These are phyloP conservation scores for Lactarius tabidus DNA, from an alignment of 768 basidiomycete species.

Conservation along the genomic window DNA sequence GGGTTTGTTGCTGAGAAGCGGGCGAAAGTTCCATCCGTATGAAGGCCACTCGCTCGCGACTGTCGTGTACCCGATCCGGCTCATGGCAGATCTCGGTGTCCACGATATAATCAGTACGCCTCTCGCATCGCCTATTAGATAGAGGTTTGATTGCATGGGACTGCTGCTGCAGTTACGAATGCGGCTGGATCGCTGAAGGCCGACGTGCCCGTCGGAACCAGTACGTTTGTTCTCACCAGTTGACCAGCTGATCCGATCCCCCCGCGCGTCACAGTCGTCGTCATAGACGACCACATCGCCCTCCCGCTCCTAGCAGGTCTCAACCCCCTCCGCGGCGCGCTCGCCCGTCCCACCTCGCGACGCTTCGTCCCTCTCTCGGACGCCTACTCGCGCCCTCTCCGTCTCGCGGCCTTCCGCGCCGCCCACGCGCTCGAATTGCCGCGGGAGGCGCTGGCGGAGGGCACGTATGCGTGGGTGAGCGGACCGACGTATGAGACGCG, in stretches of 20 bases:
- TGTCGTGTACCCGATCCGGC: constrained; percentile 73
- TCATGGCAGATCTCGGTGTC: constrained; percentile 75
- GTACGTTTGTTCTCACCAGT: constrained; percentile 41
- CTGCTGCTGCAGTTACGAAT: constrained; percentile 80
- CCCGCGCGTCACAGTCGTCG: constrained; percentile 54
- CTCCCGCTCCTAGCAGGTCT: constrained; percentile 72
- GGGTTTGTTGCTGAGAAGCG: background rate
- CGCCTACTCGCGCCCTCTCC: constrained; percentile 70
- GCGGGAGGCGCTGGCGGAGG: constrained; percentile 62
- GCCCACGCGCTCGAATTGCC: constrained; percentile 56
- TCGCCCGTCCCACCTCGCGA: constrained; percentile 50
- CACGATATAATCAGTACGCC: constrained; percentile 68
- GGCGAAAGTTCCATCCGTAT: constrained; percentile 71
- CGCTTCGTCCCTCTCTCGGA: constrained; percentile 84
- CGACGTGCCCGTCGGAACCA: constrained; percentile 70
- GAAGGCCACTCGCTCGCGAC: constrained; percentile 72
- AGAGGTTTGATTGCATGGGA: no score
- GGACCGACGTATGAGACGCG: constrained; percentile 90
- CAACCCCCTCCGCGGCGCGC: constrained; percentile 77
- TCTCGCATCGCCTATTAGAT: constrained; percentile 6
- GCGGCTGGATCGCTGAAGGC: constrained; percentile 82
- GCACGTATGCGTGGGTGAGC: constrained; percentile 85
- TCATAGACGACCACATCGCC: constrained; percentile 80
- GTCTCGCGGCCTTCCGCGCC: constrained; percentile 69
- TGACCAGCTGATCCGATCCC: no score